Conservation (phyloP, 805 yeast genomes). For the Brettanomyces bruxellensis region DNA sequence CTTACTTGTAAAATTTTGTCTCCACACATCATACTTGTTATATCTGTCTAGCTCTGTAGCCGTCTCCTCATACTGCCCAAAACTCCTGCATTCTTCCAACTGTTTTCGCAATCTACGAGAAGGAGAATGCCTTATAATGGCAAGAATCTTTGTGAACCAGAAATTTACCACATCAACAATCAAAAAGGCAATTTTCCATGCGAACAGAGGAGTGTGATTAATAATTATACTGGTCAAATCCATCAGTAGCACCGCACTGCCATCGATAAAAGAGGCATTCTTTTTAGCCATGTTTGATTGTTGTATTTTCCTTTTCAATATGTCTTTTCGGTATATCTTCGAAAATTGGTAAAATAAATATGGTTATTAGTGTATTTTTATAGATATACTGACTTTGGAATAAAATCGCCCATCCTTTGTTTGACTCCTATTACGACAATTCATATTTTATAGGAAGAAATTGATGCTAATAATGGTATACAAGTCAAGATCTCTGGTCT, state of each 20-base stretch:
- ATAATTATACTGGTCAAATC: neutral
- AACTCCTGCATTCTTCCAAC: conserved; percentile 16
- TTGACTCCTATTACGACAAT: no score
- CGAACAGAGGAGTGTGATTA: conserved; percentile 9
- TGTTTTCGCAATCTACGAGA: conserved; percentile 3
- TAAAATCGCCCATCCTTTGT: no score
- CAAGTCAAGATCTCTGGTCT: no score
- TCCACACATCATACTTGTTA: conserved; percentile 54
- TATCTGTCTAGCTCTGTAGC: conserved; percentile 41
- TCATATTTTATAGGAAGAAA: no score
- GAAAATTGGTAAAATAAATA: no score
- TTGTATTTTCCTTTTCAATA: no score
- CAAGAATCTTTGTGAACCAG: conserved; percentile 25
- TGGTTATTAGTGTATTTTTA: no score
- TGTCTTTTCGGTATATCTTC: no score
- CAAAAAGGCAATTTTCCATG: conserved; percentile 28
- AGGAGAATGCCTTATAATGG: conserved; percentile 7
- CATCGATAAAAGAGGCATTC: neutral
- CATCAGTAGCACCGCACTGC: neutral
- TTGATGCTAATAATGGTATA: no score
- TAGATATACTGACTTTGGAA: no score
- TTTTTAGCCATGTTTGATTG: no score
- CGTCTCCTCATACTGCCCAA: conserved; percentile 61
- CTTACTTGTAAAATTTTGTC: conserved; percentile 73
- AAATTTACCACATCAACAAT: conserved; percentile 32